Conservation (phyloP, 495 filamentous ascomycete genomes). For the Lophiostoma macrostomum region DNA sequence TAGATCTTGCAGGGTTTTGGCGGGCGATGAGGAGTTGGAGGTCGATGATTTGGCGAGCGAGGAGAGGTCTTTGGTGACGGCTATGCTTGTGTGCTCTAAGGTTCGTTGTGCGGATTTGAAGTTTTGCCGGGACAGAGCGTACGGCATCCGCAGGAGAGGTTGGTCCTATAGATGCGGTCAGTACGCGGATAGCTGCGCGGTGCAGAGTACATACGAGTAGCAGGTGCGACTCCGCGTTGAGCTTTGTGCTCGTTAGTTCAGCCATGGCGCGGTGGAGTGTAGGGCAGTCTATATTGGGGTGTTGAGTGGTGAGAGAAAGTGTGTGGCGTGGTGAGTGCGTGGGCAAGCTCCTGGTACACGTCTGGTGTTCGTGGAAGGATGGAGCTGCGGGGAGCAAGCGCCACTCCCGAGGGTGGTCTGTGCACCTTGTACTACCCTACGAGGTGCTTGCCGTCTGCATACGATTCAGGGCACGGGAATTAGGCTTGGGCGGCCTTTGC, state of each 20-base stretch:
- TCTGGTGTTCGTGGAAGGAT: no score
- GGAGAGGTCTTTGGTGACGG: slow-evolving; percentile 65
- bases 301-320: neutral
- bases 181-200: slow-evolving; percentile 5
- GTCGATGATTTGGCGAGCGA: slow-evolving; percentile 54
- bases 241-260: slow-evolving; percentile 56
- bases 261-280: no score
- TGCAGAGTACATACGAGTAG: slow-evolving; percentile 55
- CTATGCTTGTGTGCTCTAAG: slow-evolving; percentile 73
- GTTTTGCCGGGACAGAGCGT: slow-evolving; percentile 87
- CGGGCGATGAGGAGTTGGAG: slow-evolving; percentile 55
- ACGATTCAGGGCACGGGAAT: no score
- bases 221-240: slow-evolving; percentile 70
- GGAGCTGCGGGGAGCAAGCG: no score
- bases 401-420: no score
- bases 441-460: no score
- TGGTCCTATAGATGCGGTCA: slow-evolving; percentile 63
- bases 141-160: slow-evolving; percentile 85
- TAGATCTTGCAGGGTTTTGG: slow-evolving; percentile 53
- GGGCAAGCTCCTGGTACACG: no score
- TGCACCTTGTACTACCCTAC: no score
- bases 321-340: no score
- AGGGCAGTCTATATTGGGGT: no score
- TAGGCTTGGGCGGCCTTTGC: no score
- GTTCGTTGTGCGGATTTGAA: slow-evolving; percentile 82